Conservation (phyloP, 1,284 basidiomycete species). For the Singerocomus inundabilis region DNA sequence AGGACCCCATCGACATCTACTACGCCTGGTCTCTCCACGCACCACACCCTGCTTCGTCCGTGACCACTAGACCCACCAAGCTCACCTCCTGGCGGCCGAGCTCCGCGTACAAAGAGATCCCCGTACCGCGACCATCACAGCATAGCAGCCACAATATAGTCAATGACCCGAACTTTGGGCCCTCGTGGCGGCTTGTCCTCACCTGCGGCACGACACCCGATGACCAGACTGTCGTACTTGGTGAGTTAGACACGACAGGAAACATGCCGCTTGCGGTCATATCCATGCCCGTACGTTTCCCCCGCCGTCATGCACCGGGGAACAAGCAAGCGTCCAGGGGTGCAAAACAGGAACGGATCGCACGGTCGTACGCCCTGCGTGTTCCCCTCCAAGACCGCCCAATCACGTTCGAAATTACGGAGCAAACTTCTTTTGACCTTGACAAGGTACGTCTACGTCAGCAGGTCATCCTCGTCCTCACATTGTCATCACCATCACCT, state of each 20-base stretch:
- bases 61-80: constrained; percentile 48
- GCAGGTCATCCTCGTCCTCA: no score
- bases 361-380: constrained; percentile 37
- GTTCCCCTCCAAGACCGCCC: constrained; percentile 39
- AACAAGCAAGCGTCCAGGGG: constrained; percentile 10
- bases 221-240: constrained; percentile 37
- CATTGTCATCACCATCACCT: background rate
- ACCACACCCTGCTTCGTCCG: constrained; percentile 17
- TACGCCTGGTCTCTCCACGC: constrained; percentile 46
- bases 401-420: constrained; percentile 52
- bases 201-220: constrained; percentile 33
- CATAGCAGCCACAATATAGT: constrained; percentile 21
- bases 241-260: constrained; percentile 35
- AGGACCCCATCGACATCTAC: constrained; percentile 52
- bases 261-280: constrained; percentile 53
- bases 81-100: constrained; percentile 68
- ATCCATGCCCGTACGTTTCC: constrained; percentile 65
- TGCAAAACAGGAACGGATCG: constrained; percentile 70
- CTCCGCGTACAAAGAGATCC: constrained; percentile 71
- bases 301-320: constrained; percentile 16
- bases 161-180: constrained; percentile 38
- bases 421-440: constrained; percentile 84
- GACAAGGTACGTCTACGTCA: constrained; percentile 67
- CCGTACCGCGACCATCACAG: constrained; percentile 58
- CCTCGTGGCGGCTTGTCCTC: constrained; percentile 61